Base-by-base conservation (phyloP, 345 rosid species). In the Eucalyptus curtisii region DNA sequence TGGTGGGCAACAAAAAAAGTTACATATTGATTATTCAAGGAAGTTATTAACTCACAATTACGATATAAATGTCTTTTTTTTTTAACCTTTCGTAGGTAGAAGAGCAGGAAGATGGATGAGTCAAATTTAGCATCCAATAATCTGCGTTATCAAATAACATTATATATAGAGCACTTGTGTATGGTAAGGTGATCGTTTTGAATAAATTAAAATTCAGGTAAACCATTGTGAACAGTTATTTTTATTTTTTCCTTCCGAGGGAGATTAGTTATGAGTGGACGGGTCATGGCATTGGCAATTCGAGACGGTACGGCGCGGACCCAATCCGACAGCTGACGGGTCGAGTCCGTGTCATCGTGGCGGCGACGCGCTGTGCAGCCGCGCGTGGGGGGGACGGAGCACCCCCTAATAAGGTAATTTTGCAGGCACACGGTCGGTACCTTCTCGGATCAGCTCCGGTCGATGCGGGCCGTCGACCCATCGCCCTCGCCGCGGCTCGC, bases 21-120 rank as follows among this genome's bases (percentile, higher is more conserved):
- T 14, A 7, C 20, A 0, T 0, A 0, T 64, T n/a, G 5, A 64
- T n/a, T 64, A 64, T 64, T 19, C 6, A n/a, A 64, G 37, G 17
- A n/a, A n/a, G 5, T 14, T 64, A n/a, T 64, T 2, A 2, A 64
- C 4, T n/a, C 7, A n/a, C 6, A n/a, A 14, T n/a, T 1, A n/a
- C 0, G 10, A 64, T n/a, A n/a, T 14, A 64, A 20, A 22, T 55
- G 27, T 55, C 30, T 55, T 55, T 2, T 24, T 2, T 10, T 1
- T 24, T 50, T 17, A 0, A 9, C 59, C 1, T 53, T 53, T 53
- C 25, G 8, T 1, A 0, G 10, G 27, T 22, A 22, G 27, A 55
- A 22, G 61, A 25, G 1, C 6, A 55, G 4, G 30, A 55, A 9
- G 6, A 55, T 24, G 3, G 61, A 0, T 1, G 0, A 9, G 13